Base-by-base conservation (phyloP, 2,329 filamentous ascomycete species). In the Fusarium pseudocircinatum region DNA sequence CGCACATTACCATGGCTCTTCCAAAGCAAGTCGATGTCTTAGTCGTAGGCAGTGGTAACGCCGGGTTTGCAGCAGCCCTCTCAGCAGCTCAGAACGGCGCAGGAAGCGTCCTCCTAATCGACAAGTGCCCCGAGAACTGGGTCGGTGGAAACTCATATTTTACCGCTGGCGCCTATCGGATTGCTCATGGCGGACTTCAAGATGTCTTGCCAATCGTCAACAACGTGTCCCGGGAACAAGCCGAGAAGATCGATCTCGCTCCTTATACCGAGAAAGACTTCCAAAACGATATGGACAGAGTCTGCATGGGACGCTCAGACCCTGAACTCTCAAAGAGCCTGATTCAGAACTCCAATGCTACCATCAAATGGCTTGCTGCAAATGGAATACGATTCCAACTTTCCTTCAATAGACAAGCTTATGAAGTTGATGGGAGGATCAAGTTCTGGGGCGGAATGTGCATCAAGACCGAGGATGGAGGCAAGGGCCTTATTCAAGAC, bases 241-340 rank as follows among this genome's bases (percentile, higher is more conserved):
- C 54, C 2, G 36, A 24, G 8, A 68, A 39, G n/a, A 68, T 68
- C 6, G 65, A 68, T 20, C 47, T 68, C 22, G 37, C 54, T 6
- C 63, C 65, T 10, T 68, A 68, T 2, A 68, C 65, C 6, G 42
- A 32, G 9, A 34, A 39, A 3, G 65, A 68, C 7, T 68, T 68
- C 3, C 65, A 68, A 13, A 30, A 43, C 3, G 65, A 68, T 14
- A 53, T 68, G 40, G 42, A 68, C 5, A 49, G 42, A n/a, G 65
- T 68, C 8, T 68, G 65, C n/a, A 68, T 68, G 65, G 54, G 65
- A 6, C 63, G 63, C 3, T 68, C 65, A 24, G 65, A 68, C 30
- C 65, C 65, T 8, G 42, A 49, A 18, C 54, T 68, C 3, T 66
- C 63, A 5, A 62, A 43, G 24, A 32, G 46, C 11, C 63, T 68